Conservation (phyloP, 108 stramenopile genomes). For the Epipyxis sp. region DNA sequence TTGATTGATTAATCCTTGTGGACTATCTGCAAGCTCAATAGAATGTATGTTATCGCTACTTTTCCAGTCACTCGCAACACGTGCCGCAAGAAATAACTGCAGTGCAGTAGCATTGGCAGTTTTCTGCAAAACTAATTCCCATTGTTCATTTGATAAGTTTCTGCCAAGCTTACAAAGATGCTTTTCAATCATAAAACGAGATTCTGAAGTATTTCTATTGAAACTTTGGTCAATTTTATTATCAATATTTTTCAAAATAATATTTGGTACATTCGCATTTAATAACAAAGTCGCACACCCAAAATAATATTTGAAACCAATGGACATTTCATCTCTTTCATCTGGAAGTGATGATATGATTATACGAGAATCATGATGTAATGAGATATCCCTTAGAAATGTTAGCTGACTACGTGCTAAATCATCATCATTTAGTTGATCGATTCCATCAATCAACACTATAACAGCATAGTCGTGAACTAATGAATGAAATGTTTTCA, state of each 20-base stretch:
- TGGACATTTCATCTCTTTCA: neutral
- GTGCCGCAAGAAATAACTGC: neutral
- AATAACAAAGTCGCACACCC: neutral
- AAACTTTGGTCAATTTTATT: neutral
- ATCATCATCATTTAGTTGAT: too few relatives aligned
- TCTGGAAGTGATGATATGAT: neutral
- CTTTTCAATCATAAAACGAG: neutral
- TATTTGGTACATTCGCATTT: neutral
- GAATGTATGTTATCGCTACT: neutral
- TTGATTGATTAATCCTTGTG: neutral
- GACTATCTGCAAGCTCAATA: neutral
- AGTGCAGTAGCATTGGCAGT: neutral
- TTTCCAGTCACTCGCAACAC: neutral
- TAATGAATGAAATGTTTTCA: neutral
- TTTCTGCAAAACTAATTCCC: neutral
- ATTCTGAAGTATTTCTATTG: conserved; percentile 1
- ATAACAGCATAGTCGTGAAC: neutral
- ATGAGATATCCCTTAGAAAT: neutral
- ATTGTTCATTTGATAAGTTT: neutral
- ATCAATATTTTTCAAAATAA: neutral
- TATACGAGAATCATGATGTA: neutral
- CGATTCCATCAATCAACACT: neutral
- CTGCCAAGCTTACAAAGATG: too few relatives aligned
- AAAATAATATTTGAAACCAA: neutral
- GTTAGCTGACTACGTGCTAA: neutral